A percentile compares a stretch with the other conserved stretches of the same genome.
Conservation (phyloP, 1,284 basidiomycete species). For the Leccinum solheimii region DNA sequence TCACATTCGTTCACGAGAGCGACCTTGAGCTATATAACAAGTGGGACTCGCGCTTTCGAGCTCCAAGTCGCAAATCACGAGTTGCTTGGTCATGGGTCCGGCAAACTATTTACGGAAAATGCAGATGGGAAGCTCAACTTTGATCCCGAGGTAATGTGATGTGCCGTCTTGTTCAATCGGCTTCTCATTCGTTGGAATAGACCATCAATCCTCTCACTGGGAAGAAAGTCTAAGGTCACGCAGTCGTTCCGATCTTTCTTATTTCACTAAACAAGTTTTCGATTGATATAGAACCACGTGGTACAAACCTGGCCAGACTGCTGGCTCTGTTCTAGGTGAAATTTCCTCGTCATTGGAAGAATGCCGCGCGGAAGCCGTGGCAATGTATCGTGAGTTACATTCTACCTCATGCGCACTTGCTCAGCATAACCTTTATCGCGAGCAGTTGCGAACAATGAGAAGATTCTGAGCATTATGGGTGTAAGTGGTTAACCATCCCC, state of each 20-base stretch:
- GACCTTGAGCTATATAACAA: slow-evolving; percentile 69
- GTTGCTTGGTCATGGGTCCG: slow-evolving; percentile 76
- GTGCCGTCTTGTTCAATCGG: background rate
- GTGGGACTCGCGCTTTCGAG: slow-evolving; percentile 80
- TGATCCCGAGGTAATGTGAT: slow-evolving; percentile 55
- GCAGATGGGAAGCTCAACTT: slow-evolving; percentile 79
- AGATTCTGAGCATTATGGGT: slow-evolving; percentile 76
- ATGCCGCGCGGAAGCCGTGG: slow-evolving; percentile 82
- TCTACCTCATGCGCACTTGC: background rate
- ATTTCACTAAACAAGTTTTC: background rate
- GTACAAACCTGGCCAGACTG: slow-evolving; percentile 83
- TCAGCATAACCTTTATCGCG: background rate
- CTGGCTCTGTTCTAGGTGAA: slow-evolving; percentile 76
- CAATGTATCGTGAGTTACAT: slow-evolving; percentile 63
- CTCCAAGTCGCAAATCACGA: slow-evolving; percentile 87
- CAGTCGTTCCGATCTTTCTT: background rate
- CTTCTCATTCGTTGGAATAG: slow-evolving; percentile 36
- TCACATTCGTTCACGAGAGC: slow-evolving; percentile 79
- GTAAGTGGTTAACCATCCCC: slow-evolving; percentile 40
- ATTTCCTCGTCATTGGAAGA: slow-evolving; percentile 88
- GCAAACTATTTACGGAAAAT: slow-evolving; percentile 77
- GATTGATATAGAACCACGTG: slow-evolving; percentile 56
- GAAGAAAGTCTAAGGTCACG: slow-evolving; percentile 58
- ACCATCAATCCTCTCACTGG: slow-evolving; percentile 83
- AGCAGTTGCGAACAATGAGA: slow-evolving; percentile 65